Conservation (phyloP, 208 protist genomes). For the Leishmania lainsoni region DNA sequence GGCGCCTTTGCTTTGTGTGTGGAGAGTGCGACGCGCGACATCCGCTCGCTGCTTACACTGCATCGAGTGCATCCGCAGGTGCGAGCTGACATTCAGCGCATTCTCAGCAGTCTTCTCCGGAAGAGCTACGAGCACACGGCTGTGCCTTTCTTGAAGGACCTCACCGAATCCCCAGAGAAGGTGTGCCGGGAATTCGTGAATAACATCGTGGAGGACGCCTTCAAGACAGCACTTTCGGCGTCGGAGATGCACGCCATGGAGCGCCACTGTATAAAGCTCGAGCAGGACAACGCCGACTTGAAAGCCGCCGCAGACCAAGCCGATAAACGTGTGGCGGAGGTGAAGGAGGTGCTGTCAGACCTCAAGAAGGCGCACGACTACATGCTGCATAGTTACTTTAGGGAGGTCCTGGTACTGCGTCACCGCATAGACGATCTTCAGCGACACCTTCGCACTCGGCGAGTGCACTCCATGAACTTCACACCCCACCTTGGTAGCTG, state of each 20-base stretch:
- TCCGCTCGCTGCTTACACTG: constrained; percentile 68
- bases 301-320: constrained; percentile 20
- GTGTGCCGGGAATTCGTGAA: constrained; percentile 59
- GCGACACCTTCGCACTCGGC: constrained; percentile 28
- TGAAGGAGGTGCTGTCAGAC: constrained; percentile 34
- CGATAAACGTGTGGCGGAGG: constrained; percentile 22
- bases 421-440: constrained; percentile 50
- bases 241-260: constrained; percentile 46
- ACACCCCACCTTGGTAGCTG: not conserved
- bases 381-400: constrained; percentile 87
- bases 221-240: constrained; percentile 53
- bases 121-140: constrained; percentile 54
- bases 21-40: constrained; percentile 71
- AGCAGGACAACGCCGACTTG: constrained; percentile 47
- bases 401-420: constrained; percentile 76
- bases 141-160: constrained; percentile 34
- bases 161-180: constrained; percentile 46
- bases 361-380: constrained; percentile 72
- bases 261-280: constrained; percentile 27
- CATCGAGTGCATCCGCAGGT: constrained; percentile 89
- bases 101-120: constrained; percentile 53
- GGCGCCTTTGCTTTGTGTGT: constrained; percentile 64
- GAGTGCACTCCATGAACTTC: not conserved
- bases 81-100: constrained; percentile 63
- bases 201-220: constrained; percentile 45